Conservation (phyloP, 2,329 filamentous ascomycete species). For the Aspergillus melleus region DNA sequence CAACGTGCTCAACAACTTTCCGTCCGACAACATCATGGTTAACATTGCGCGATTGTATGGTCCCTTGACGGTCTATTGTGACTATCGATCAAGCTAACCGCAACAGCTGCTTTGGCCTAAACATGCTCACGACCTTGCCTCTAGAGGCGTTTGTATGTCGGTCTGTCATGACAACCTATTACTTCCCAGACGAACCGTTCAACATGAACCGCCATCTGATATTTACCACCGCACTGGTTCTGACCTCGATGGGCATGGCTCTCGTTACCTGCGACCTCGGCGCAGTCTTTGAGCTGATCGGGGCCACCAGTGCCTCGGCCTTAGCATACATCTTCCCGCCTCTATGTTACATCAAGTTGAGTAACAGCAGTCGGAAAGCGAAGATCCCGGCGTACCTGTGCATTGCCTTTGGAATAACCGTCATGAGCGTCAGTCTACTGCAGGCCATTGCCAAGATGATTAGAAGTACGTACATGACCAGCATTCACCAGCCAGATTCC, state of each 20-base stretch:
- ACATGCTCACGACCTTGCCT: constrained; percentile 96
- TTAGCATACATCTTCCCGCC: constrained; percentile 95
- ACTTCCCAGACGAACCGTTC: constrained; percentile 70
- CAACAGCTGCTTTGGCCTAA: constrained; percentile 80
- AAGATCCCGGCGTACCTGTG: constrained; percentile 69
- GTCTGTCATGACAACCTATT: constrained; percentile 92
- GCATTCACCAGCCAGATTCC: not conserved
- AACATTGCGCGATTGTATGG: constrained; percentile 80
- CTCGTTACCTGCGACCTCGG: constrained; percentile 91
- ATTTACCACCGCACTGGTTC: constrained; percentile 80
- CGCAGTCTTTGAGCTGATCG: constrained; percentile 92
- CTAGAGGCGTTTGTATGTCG: constrained; percentile 97
- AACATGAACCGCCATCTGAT: constrained; percentile 81
- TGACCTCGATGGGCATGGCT: constrained; percentile 72
- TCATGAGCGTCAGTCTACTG: constrained; percentile 78
- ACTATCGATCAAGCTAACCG: constrained; percentile 19
- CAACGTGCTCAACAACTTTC: constrained; percentile 98
- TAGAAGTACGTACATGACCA: constrained; percentile 34
- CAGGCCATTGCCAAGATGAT: constrained; percentile 71
- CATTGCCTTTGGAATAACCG: constrained; percentile 74
- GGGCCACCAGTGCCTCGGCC: constrained; percentile 89
- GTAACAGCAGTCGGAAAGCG: constrained; percentile 72
- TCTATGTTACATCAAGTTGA: constrained; percentile 91
- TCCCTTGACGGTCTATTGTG: not conserved
- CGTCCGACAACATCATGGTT: constrained; percentile 84